Evolutionary conservation across 768 basidiomycete genomes (phyloP), one percentile per base, ranked within the genome.

Genomic region (Serendipita vermifera): DNA sequence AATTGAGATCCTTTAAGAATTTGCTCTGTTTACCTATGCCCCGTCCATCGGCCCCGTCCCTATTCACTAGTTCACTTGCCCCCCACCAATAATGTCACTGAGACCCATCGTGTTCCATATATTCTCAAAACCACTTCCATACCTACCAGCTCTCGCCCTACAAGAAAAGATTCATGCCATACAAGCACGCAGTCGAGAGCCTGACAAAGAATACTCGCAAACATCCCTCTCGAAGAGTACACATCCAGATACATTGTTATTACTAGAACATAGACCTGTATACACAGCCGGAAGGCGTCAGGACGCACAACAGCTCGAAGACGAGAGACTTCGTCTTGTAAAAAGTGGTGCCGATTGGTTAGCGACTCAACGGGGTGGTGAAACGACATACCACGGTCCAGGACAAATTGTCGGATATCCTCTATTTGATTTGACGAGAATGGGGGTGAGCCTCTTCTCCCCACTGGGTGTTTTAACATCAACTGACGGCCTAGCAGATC

Each of bases 391-490:
- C 68, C 96, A 99, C 67, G 96, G 96, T 0, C 93, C 96, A 1
- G 96, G 96, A 4, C 96, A 99, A 70, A 75, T 99, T 63, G 87
- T 97, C 14, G 96, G 92, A 27, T 99, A 99, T 66, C 90, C 92
- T 2, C 74, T 98, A 54, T 74, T 97, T 53, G 94, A 98, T 71
- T 77, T 98, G 17, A 79, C 79, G n/a, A 81, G 82, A 32, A 80
- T 84, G 62, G 72, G 77, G 40, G 88, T 92, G 5, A 72, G 83
- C 54, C 15, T 39, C 29, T 54, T 29, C 13, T 22, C 46, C 33
- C 46, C 26, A 43, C 26, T 55, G 27, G 38, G 15, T 22, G 20
- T 22, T 41, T 32, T 9, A 41, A n/a, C 17, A 5, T 15, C n/a
- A n/a, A n/a, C n/a, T n/a, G n/a, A n/a, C n/a, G 33, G 33, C 40